Conservation (phyloP, 1,284 basidiomycete species). For the Limonomyces culmigenus region DNA sequence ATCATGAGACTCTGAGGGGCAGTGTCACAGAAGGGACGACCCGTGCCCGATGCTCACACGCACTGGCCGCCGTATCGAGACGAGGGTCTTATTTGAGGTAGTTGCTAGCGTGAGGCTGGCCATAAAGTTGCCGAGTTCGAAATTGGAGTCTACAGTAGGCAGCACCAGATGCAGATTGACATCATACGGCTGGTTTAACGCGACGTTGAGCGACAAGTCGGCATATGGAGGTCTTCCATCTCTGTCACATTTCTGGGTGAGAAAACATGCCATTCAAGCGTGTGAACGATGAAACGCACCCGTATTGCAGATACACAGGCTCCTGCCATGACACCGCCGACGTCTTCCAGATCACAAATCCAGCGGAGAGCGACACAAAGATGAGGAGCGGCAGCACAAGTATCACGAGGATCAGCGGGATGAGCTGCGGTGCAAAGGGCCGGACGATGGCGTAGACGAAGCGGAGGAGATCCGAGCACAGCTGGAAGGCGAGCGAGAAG, state of each 20-base stretch:
- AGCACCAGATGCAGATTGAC: slow-evolving; percentile 48
- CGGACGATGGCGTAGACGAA: slow-evolving; percentile 18
- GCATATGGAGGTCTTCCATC: slow-evolving; percentile 50
- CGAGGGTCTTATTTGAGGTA: slow-evolving; percentile 40
- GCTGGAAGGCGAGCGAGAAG: no score
- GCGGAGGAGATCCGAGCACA: slow-evolving; percentile 7
- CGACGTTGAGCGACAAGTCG: slow-evolving; percentile 12
- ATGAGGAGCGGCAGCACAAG: slow-evolving; percentile 44
- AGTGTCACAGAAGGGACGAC: slow-evolving; percentile 4
- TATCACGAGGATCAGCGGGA: slow-evolving; percentile 42
- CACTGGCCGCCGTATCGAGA: slow-evolving; percentile 44
- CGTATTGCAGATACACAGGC: slow-evolving; percentile 56
- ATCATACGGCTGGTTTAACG: slow-evolving; percentile 45
- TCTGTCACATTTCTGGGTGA: slow-evolving; percentile 17
- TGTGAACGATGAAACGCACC: slow-evolving; percentile 24
- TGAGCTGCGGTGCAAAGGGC: slow-evolving; percentile 33
- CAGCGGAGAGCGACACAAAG: slow-evolving; percentile 42
- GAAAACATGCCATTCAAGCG: neutral
- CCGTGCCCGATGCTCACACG: no score
- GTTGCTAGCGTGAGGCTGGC: slow-evolving; percentile 38
- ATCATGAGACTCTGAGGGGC: slow-evolving; percentile 38
- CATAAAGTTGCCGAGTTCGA: slow-evolving; percentile 71
- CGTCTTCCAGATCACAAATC: slow-evolving; percentile 54
- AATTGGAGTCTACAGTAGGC: slow-evolving; percentile 48
- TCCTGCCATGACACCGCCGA: slow-evolving; percentile 50